Evolutionary conservation across 2,329 filamentous ascomycete genomes (phyloP).

Genomic region (Nemania sp.): DNA sequence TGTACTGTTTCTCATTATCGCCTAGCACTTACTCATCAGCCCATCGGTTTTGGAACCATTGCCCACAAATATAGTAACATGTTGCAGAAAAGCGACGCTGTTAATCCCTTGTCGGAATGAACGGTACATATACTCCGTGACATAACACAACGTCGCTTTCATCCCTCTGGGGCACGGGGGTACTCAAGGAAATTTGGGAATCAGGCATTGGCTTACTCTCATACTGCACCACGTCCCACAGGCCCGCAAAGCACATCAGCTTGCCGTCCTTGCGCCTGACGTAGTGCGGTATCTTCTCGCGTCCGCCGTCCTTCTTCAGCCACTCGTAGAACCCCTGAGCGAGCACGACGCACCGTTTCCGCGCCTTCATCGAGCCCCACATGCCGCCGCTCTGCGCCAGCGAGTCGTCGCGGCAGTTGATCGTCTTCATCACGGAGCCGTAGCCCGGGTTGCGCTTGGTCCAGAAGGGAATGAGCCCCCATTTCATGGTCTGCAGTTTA

Average conservation of each 20-base stretch:
- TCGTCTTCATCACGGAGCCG: conserved; percentile 78
- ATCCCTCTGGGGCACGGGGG: not conserved
- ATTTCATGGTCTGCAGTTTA: conserved; percentile 91
- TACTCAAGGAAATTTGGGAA: not conserved
- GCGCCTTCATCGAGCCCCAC: conserved; percentile 90
- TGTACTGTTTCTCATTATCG: conserved; percentile 72
- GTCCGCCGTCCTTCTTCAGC: conserved; percentile 73
- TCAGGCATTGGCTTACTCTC: conserved; percentile 61
- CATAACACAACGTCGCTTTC: too few species aligned
- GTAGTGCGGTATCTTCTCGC: conserved; percentile 84
- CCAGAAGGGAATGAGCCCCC: conserved; percentile 94
- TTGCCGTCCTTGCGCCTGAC: conserved; percentile 80
- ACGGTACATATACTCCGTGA: too few species aligned
- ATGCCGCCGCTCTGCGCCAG: conserved; percentile 76
- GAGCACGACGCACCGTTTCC: conserved; percentile 84
- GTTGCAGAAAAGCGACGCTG: too few species aligned
- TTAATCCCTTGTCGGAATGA: too few species aligned
- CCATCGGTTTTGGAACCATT: not conserved
- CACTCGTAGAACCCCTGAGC: conserved; percentile 97
- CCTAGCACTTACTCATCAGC: conserved; percentile 26
- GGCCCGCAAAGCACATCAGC: conserved; percentile 85
- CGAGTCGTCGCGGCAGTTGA: conserved; percentile 93
- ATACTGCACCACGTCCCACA: conserved; percentile 88
- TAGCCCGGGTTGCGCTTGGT: conserved; percentile 84
- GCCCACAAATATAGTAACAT: not conserved